Evolutionary conservation across 2,329 filamentous ascomycete genomes (phyloP), one percentile per base, ranked within the genome.

Genomic region (Aspergillus piperis): DNA sequence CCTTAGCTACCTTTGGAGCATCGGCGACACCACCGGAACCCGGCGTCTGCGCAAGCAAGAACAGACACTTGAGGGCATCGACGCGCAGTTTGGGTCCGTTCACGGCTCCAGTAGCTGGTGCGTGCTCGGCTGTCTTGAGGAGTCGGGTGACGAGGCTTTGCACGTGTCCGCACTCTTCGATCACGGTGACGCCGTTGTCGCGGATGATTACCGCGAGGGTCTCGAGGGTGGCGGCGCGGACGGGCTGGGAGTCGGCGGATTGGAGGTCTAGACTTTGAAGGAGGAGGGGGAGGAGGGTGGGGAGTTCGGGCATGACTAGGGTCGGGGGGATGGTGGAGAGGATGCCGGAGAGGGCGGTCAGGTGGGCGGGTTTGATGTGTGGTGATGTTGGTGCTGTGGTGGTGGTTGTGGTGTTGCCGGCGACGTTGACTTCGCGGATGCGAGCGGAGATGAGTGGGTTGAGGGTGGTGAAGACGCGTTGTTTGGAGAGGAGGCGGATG

Each of bases 261-360:
- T 78, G 70, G 54, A 87, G 77, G 66, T 89, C 87, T 5, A 90
- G 80, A 32, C 81, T 84, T 69, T 89, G 87, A 0, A 90, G 78
- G 17, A 90, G 81, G 1, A 89, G 77, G 0, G 86, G 84, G 4
- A 86, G 77, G 2, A 90, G 77, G 4, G 82, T 81, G 1, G 79
- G 75, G 8, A 89, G 78, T 66, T 87, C 83, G 13, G 85, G 81
- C 67, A 86, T 80, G 11, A 89, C 81, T 47, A 90, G 80, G 4
- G 81, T 75, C 36, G 86, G 85, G 0, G 86, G 82, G 47, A 88
- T 81, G 69, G 83, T 84, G 53, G 81, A 79, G 42, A 90, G 77
- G 13, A 89, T 81, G 1, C 86, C 86, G 3, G 85, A 84, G 3
- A 90, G 78, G 4, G 87, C 87, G 36, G 87, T 81, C 23, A 90